Evolutionary conservation across 768 basidiomycete species (phyloP).

Genomic region (Lactarius sp.): DNA sequence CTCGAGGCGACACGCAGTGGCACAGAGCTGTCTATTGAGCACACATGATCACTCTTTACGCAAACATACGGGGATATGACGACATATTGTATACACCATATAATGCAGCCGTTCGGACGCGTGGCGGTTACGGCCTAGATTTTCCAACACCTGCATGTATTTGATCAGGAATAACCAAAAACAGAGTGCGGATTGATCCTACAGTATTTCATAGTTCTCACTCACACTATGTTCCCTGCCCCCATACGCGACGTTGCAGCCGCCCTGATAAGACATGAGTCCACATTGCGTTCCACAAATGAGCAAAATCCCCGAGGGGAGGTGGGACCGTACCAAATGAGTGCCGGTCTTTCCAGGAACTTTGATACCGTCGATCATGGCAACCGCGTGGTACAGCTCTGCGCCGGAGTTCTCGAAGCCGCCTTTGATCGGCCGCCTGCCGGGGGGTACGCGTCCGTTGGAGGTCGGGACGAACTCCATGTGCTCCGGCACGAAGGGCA

Average conservation of each 20-base stretch:
- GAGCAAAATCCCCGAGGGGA: background rate
- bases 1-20: conserved; percentile 38
- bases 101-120: background rate
- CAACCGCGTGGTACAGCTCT: conserved; percentile 66
- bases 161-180: conserved; percentile 1
- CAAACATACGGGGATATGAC: background rate
- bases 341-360: conserved; percentile 74
- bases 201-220: conserved; percentile 44
- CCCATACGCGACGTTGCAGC: conserved; percentile 7
- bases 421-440: conserved; percentile 59
- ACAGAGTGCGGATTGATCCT: conserved; percentile 20
- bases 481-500: conserved; percentile 57
- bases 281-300: conserved; percentile 19
- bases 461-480: conserved; percentile 75
- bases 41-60: background rate
- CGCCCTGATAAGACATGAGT: conserved; percentile 2
- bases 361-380: conserved; percentile 42
- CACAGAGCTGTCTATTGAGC: background rate
- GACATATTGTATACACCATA: background rate
- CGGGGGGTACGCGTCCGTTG: conserved; percentile 53
- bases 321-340: conserved; percentile 47
- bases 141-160: conserved; percentile 37
- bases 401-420: conserved; percentile 68
- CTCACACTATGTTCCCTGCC: conserved; percentile 35
- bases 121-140: background rate